phyloP scores from a whole-genome alignment of 2,329 filamentous ascomycete species.

The Pseudogymnoascus sp. region DNA sequence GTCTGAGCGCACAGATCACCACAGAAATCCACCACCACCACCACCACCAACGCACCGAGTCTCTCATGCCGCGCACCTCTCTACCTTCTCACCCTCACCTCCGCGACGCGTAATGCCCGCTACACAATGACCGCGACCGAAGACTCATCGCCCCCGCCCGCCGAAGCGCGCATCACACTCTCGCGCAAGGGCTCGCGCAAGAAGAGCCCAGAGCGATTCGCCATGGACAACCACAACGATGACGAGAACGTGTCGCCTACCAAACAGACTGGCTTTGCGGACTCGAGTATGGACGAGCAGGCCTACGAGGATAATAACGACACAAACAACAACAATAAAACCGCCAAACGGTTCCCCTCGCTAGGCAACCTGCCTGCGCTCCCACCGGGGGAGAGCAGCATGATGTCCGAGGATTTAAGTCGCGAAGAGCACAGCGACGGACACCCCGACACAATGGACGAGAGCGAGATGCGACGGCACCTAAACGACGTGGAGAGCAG shows the following conservation, averaged over 20 bases:
- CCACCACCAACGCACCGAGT: not conserved
- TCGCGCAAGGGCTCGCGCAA: constrained; percentile 5
- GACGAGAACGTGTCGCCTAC: not conserved
- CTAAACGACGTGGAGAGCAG: constrained; percentile 59
- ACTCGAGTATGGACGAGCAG: not conserved
- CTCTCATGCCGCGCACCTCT: not conserved
- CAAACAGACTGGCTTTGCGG: not conserved
- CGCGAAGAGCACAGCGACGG: constrained; percentile 18
- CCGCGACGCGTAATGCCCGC: not conserved
- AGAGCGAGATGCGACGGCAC: constrained; percentile 34
- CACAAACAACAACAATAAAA: not conserved
- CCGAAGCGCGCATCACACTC: not conserved
- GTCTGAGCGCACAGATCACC: constrained; percentile 2
- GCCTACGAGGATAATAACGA: not conserved
- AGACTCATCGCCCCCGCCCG: constrained; percentile 1
- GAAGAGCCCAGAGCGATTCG: not conserved
- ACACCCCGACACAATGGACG: constrained; percentile 23
- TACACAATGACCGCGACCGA: not conserved
- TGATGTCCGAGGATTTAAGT: constrained; percentile 20
- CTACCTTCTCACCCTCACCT: not conserved
- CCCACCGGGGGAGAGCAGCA: constrained; percentile 22
- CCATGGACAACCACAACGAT: not conserved
- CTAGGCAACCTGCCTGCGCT: not conserved
- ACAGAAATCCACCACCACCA: not conserved
- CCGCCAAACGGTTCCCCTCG: not conserved